Evolutionary conservation across 805 yeast genomes (phyloP).

Genomic region (Kurtzmaniella fragi): DNA sequence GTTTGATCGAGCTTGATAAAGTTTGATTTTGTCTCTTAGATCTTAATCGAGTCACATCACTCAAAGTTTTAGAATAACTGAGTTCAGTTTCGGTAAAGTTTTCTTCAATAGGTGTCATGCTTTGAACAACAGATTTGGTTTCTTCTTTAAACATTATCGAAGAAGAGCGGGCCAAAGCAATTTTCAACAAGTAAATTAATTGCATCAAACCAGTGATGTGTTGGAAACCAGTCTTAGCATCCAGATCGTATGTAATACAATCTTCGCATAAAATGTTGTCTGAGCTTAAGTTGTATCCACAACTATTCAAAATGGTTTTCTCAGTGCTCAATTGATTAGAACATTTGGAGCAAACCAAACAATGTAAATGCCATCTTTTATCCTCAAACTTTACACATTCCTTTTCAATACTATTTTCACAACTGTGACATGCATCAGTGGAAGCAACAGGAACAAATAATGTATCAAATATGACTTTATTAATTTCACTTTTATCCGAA

Average conservation of each 20-base stretch:
- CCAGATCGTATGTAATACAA: conserved; percentile 43
- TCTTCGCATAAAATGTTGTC: conserved; percentile 49
- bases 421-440: conserved; percentile 70
- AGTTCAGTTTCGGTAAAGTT: conserved; percentile 24
- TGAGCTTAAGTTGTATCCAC: conserved; percentile 37
- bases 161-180: conserved; percentile 74
- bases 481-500: not conserved
- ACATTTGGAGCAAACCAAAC: conserved; percentile 68
- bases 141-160: conserved; percentile 43
- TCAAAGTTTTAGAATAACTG: conserved; percentile 63
- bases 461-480: conserved; percentile 33
- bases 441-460: conserved; percentile 52
- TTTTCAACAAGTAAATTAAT: conserved; percentile 68
- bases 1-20: conserved; percentile 49
- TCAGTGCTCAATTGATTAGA: conserved; percentile 26
- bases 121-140: conserved; percentile 5
- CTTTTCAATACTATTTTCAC: conserved; percentile 78
- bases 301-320: conserved; percentile 27
- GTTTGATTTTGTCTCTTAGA: conserved; percentile 65
- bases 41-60: conserved; percentile 71
- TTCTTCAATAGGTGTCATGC: conserved; percentile 5
- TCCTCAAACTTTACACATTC: conserved; percentile 61
- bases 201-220: conserved; percentile 68
- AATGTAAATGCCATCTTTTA: conserved; percentile 76
- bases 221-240: conserved; percentile 50